Percentiles rank a stretch among this genome's conserved stretches.
Evolutionary conservation across 2,329 filamentous ascomycete genomes (phyloP).

Genomic region (Chrysoporthe cubensis): DNA sequence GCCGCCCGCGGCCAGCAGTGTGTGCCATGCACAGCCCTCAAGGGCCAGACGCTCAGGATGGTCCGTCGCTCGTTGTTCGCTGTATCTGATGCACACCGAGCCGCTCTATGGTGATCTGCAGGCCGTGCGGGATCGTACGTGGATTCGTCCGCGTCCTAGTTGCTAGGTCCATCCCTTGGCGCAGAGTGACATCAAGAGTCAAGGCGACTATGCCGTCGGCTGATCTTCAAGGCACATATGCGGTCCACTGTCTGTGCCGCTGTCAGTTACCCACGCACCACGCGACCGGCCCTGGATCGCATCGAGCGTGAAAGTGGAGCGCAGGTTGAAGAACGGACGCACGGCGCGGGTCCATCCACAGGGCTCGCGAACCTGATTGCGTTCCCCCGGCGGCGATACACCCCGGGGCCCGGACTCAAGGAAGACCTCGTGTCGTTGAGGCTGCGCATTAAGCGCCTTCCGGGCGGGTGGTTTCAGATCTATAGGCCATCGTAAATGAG

Average conservation of each 20-base stretch:
- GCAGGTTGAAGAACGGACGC: neutral
- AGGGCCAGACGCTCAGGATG: neutral
- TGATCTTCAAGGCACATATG: constrained; percentile 5
- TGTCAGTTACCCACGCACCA: constrained; percentile 2
- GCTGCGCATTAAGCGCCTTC: constrained; percentile 20
- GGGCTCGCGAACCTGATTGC: neutral
- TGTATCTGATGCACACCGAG: neutral
- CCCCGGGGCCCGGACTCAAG: neutral
- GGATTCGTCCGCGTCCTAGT: neutral
- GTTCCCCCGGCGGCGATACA: neutral
- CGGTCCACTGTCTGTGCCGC: constrained; percentile 18
- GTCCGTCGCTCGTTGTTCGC: neutral
- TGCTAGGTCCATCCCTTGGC: neutral
- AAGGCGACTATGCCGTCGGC: neutral
- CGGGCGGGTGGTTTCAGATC: constrained; percentile 23
- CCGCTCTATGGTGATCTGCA: constrained; percentile 1
- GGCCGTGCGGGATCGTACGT: neutral
- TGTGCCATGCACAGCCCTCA: neutral
- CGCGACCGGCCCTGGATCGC: neutral
- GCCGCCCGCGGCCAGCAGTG: neutral
- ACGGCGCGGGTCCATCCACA: neutral
- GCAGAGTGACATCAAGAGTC: neutral
- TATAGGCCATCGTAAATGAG: constrained; percentile 10
- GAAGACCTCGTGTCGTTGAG: neutral
- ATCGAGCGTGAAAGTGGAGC: neutral